Percentiles rank a stretch among this genome's conserved stretches.
Conservation (phyloP, 805 yeast genomes). For the Lipomyces chichibuensis region DNA sequence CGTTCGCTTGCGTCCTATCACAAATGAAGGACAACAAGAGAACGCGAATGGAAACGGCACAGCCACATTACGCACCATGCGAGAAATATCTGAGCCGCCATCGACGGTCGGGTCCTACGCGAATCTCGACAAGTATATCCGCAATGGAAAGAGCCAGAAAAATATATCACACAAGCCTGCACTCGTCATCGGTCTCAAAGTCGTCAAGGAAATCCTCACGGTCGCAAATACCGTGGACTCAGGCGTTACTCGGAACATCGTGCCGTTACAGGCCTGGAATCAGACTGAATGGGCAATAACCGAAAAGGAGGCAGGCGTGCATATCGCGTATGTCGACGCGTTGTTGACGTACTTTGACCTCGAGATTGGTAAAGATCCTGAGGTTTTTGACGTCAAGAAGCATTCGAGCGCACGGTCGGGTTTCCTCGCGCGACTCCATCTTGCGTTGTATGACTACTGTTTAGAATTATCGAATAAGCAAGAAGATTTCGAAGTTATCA, state of each 20-base stretch:
- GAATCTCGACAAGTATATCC: constrained; percentile 22
- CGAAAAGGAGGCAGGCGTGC: constrained; percentile 10
- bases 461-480: constrained; percentile 11
- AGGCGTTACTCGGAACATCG: constrained; percentile 29
- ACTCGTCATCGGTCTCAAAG: constrained; percentile 16
- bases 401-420: constrained; percentile 13
- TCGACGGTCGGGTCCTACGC: constrained; percentile 26
- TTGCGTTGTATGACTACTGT: constrained; percentile 19
- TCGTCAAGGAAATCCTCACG: constrained; percentile 24
- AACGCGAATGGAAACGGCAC: constrained; percentile 1
- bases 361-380: constrained; percentile 15
- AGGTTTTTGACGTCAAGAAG: constrained; percentile 1
- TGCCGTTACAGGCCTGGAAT: constrained; percentile 29
- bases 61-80: not conserved
- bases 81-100: constrained; percentile 14
- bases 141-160: constrained; percentile 1
- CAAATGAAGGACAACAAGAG: not conserved
- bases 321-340: constrained; percentile 26
- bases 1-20: constrained; percentile 35
- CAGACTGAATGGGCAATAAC: constrained; percentile 32
- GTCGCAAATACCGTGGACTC: constrained; percentile 27
- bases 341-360: constrained; percentile 17
- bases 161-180: constrained; percentile 12
- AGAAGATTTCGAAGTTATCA: constrained; percentile 37
- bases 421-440: constrained; percentile 20